Evolutionary conservation across 106 monocot species (phyloP).

Genomic region (Dendrobium officinale): DNA sequence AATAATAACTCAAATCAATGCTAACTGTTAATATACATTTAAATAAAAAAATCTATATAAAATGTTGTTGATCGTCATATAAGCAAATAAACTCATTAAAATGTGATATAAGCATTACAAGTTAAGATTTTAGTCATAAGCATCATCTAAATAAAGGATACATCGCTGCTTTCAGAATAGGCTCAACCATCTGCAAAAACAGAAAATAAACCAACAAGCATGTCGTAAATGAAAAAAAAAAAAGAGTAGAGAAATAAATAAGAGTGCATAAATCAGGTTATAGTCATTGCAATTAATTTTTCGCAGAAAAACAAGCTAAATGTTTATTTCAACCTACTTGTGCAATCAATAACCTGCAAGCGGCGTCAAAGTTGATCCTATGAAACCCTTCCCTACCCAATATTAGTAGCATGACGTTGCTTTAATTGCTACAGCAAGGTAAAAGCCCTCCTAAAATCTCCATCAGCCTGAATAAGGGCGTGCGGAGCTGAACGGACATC

Average conservation of each 20-base stretch:
- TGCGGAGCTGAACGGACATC: conserved; percentile 72
- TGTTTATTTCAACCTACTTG: background rate
- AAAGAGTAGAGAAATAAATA: background rate
- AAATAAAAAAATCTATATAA: background rate
- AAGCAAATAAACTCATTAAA: background rate
- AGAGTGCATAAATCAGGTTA: background rate
- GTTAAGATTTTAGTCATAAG: background rate
- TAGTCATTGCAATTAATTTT: background rate
- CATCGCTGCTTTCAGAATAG: conserved; percentile 59
- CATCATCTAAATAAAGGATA: conserved; percentile 47
- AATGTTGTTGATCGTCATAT: background rate
- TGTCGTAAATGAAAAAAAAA: background rate
- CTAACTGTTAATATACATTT: background rate
- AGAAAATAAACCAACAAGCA: background rate
- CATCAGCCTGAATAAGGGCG: conserved; percentile 11
- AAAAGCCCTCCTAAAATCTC: too few species aligned
- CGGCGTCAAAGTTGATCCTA: background rate
- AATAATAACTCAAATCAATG: background rate
- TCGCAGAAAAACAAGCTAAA: background rate
- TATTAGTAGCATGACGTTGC: background rate
- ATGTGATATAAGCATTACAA: background rate
- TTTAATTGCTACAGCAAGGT: background rate
- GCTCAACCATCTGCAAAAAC: conserved; percentile 66
- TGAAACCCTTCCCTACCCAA: background rate
- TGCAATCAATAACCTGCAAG: background rate